Evolutionary conservation across 2,329 filamentous ascomycete genomes (phyloP).

Genomic region (Claviceps monticola): DNA sequence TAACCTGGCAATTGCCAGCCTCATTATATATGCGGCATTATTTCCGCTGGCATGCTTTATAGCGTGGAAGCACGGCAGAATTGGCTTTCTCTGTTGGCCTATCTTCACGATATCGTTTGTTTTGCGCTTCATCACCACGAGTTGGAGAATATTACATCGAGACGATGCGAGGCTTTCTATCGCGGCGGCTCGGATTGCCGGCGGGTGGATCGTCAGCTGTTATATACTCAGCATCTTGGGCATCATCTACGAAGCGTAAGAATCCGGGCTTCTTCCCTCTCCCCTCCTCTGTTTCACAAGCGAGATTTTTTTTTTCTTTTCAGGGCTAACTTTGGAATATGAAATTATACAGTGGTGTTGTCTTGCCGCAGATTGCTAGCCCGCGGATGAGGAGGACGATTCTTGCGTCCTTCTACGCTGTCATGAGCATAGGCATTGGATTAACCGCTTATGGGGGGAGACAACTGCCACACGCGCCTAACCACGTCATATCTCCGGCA

Average conservation of each 20-base stretch:
- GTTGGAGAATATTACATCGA: not conserved
- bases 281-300: not conserved
- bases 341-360: not conserved
- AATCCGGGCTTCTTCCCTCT: not conserved
- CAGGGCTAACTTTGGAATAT: too few relatives aligned
- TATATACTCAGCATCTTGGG: not conserved
- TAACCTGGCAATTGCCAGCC: not conserved
- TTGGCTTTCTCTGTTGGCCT: not conserved
- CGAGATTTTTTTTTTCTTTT: too few relatives aligned
- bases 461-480: not conserved
- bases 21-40: not conserved
- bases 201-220: not conserved
- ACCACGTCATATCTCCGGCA: not conserved
- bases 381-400: not conserved
- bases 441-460: not conserved
- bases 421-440: not conserved
- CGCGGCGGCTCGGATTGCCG: not conserved
- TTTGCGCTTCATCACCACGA: not conserved
- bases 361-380: not conserved
- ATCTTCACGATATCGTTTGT: not conserved
- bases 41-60: not conserved
- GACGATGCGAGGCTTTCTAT: not conserved
- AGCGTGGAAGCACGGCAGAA: conserved; percentile 1
- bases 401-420: not conserved
- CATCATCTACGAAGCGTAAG: not conserved